These are phyloP conservation scores for Acanthamoeba castellanii DNA, from an alignment of 208 protist genomes.

Conservation along the genomic window DNA sequence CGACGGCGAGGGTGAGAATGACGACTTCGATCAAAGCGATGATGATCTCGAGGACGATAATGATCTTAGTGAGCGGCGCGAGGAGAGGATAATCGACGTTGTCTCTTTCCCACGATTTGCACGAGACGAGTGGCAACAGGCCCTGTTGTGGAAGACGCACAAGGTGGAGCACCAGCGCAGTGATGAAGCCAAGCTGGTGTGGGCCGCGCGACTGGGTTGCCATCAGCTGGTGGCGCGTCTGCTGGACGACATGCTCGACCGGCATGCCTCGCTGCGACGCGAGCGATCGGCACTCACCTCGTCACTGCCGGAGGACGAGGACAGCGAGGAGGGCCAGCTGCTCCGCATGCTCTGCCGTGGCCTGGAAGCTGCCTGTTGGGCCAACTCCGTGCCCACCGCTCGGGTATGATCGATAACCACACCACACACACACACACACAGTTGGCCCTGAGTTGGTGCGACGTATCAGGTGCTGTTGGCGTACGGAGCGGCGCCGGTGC, in stretches of 20 bases:
- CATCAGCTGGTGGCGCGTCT: not conserved
- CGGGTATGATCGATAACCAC: not conserved
- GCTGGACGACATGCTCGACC: not conserved
- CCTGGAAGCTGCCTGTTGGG: not conserved
- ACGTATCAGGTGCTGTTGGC: not conserved
- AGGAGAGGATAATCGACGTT: not conserved
- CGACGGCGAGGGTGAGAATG: no score
- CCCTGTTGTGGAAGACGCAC: not conserved
- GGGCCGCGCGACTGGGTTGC: constrained; percentile 1
- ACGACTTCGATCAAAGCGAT: no score
- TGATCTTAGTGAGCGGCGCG: not conserved
- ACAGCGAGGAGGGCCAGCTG: not conserved
- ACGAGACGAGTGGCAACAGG: not conserved
- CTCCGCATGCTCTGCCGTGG: constrained; percentile 23
- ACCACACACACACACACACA: no score
- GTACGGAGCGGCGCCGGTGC: not conserved
- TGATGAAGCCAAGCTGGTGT: not conserved
- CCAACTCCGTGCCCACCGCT: not conserved
- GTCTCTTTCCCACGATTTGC: not conserved
- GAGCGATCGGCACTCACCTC: not conserved
- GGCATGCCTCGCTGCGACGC: not conserved
- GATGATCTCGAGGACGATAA: not conserved
- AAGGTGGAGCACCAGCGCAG: not conserved
- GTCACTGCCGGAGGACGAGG: not conserved
- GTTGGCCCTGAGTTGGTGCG: not conserved